Conservation (phyloP, 2,329 filamentous ascomycete genomes). For the Ophiostoma sp. region DNA sequence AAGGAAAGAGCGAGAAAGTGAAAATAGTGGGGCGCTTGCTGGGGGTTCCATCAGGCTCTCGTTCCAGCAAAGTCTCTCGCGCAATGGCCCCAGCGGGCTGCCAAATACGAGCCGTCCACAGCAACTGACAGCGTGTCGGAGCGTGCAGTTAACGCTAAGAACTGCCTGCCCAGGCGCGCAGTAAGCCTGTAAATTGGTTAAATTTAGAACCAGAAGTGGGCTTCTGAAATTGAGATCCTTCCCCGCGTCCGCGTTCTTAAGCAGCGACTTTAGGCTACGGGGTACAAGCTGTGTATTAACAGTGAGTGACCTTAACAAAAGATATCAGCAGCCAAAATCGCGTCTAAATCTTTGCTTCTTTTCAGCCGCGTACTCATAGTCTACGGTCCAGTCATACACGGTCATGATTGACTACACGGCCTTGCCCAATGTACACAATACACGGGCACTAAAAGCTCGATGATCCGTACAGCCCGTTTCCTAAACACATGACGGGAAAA, state of each 20-base stretch:
- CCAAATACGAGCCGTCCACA: background rate
- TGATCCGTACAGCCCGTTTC: background rate
- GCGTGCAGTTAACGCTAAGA: background rate
- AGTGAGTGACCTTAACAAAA: background rate
- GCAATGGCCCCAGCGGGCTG: background rate
- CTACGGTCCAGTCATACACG: background rate
- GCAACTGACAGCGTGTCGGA: background rate
- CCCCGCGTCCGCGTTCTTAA: background rate
- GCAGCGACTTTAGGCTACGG: background rate
- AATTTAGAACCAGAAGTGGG: slow-evolving; percentile 12
- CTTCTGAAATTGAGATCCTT: background rate
- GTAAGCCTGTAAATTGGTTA: background rate
- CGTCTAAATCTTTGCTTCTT: background rate
- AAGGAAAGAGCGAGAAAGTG: background rate
- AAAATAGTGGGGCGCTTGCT: background rate
- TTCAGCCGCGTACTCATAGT: background rate
- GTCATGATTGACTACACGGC: background rate
- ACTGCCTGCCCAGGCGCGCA: background rate
- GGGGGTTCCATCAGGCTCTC: no score
- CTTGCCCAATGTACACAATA: background rate
- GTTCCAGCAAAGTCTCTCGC: background rate
- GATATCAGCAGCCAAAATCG: background rate
- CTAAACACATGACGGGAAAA: background rate
- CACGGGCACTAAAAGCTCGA: background rate
- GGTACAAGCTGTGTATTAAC: no score